Evolutionary conservation across 2,329 filamentous ascomycete species (phyloP).

Genomic region (Emmonsiellopsis sp.): DNA sequence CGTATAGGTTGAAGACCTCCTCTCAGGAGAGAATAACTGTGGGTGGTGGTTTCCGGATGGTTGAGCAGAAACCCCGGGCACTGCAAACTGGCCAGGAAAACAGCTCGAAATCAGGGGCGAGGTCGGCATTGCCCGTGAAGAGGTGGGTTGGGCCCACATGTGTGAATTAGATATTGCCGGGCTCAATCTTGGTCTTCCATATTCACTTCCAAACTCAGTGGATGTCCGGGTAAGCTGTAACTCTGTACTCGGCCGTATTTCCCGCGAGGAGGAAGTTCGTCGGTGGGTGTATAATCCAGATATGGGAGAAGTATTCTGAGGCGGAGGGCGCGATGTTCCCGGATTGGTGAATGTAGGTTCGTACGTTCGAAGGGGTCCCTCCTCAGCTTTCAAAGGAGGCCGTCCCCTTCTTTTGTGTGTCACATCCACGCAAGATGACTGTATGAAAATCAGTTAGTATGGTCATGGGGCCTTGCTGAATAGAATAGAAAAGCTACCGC

Average conservation of each 20-base stretch:
- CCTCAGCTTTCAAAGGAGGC: constrained; percentile 22
- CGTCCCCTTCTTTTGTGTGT: constrained; percentile 27
- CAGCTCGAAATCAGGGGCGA: constrained; percentile 1
- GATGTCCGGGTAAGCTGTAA: constrained; percentile 2
- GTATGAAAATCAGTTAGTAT: constrained; percentile 9
- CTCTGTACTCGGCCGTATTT: constrained; percentile 12
- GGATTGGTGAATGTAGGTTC: constrained; percentile 10
- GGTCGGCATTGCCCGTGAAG: constrained; percentile 4
- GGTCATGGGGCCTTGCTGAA: background rate
- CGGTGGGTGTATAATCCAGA: constrained; percentile 2
- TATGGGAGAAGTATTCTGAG: constrained; percentile 1
- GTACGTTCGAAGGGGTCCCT: constrained; percentile 12
- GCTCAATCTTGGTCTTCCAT: constrained; percentile 3
- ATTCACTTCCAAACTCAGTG: constrained; percentile 4
- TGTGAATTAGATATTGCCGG: constrained; percentile 3
- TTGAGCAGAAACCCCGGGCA: constrained; percentile 3
- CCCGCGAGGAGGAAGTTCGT: constrained; percentile 7
- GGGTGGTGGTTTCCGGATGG: background rate
- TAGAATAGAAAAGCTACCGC: background rate
- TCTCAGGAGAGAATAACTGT: background rate
- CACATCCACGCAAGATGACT: constrained; percentile 25
- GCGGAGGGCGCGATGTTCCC: constrained; percentile 4
- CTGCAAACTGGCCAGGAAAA: background rate
- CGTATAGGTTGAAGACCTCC: background rate
- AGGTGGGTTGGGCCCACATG: constrained; percentile 2